Percentiles rank a stretch among this genome's conserved stretches.
Conservation (phyloP, 139 green algal genomes). For the Closterium sp. region DNA sequence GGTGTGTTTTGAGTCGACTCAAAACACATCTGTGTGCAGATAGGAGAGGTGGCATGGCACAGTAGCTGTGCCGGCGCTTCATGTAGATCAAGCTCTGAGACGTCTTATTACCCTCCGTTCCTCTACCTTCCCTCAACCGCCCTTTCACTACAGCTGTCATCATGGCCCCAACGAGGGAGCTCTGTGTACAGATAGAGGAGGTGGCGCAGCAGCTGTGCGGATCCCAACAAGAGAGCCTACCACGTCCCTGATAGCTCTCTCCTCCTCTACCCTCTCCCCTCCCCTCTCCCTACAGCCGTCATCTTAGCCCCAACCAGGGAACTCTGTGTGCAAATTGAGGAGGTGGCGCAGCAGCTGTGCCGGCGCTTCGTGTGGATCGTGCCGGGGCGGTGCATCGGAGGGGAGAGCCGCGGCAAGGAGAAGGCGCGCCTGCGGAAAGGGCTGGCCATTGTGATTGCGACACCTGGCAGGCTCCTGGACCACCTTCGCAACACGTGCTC, state of each 20-base stretch:
- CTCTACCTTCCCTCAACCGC: no score
- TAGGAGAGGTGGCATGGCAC: no score
- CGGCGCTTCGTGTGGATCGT: conserved; percentile 56
- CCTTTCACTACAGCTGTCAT: conserved; percentile 62
- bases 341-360: conserved; percentile 43
- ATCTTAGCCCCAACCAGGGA: conserved; percentile 84
- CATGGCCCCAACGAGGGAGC: conserved; percentile 82
- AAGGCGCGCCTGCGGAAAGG: conserved; percentile 84
- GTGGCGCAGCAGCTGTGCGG: conserved; percentile 16
- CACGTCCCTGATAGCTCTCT: no score
- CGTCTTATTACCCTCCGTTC: no score
- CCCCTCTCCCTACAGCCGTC: no score
- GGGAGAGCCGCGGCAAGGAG: conserved; percentile 87
- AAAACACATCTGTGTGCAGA: no score
- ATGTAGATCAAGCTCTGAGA: conserved; percentile 32
- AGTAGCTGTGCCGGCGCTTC: conserved; percentile 38
- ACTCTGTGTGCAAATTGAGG: conserved; percentile 77
- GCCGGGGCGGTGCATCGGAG: conserved; percentile 68
- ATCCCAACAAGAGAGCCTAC: no score
- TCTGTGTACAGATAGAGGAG: conserved; percentile 75
- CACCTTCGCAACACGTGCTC: conserved; percentile 81
- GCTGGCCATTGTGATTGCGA: conserved; percentile 72
- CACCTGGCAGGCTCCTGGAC: conserved; percentile 88
- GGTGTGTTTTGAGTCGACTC: no score
- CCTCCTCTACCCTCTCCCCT: no score